Base-by-base conservation (phyloP, 768 basidiomycete species). In the Boletus insuetus region DNA sequence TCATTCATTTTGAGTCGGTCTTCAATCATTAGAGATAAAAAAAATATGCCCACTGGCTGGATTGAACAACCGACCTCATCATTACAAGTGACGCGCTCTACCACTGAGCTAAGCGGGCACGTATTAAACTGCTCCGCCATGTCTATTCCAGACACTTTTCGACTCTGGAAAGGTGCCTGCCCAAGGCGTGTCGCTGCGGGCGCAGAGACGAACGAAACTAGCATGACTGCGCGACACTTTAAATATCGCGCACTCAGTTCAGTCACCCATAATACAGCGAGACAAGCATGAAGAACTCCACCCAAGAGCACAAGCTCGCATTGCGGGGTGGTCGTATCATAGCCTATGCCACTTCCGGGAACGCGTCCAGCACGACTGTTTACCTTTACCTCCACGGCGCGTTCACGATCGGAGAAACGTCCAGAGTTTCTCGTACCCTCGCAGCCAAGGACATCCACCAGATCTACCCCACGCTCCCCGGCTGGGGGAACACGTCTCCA, bases 321-420 rank as follows among this genome's bases (percentile, higher is more conserved):
- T 44, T 75, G 13, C 37, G 56, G 4, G 62, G 75, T 48, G 81
- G 78, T 9, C 78, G 82, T 38, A 77, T 68, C 9, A 70, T 85
- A 8, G 83, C 81, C 3, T 85, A 84, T 55, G 75, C 75, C n/a
- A 78, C 80, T 24, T 71, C 66, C 10, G 84, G 84, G 6, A 76
- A 82, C 56, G 67, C 75, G 1, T 74, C 76, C 26, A 83, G 82
- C 67, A 67, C 69, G 2, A 72, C 72, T 14, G 65, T 85, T 22
- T 66, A 84, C 42, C 71, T 85, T 47, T 82, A 76, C 67, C 75
- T 84, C 53, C 83, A 84, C 59, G 82, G 82, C n/a, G 71, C 72
- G 6, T 82, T 85, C 64, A 67, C 74, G 37, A 60, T 83, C n/a
- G 83, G 82, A 6, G 70, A 74, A 31, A 76, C 77, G 6, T 66